phyloP scores from a whole-genome alignment of 768 basidiomycete species.

The Pulveroboletus sp. region DNA sequence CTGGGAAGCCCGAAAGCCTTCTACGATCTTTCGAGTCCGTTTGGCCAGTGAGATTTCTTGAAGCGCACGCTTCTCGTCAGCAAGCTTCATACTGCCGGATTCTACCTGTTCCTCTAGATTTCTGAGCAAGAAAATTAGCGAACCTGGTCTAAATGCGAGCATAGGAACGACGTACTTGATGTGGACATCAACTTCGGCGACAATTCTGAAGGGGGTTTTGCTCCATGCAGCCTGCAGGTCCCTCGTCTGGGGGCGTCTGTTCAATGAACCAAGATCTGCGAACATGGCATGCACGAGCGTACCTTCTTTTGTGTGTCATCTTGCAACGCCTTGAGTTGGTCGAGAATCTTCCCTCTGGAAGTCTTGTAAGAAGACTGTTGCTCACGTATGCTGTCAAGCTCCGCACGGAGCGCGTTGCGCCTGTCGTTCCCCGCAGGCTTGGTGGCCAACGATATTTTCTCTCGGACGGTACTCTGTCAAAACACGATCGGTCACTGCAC shows the following conservation, averaged over 20 bases:
- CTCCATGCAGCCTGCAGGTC: constrained; percentile 77
- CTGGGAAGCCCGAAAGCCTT: constrained; percentile 76
- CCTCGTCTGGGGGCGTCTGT: constrained; percentile 54
- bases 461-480: constrained; percentile 59
- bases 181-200: constrained; percentile 81
- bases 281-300: neutral
- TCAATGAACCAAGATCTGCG: neutral
- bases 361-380: constrained; percentile 76
- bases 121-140: constrained; percentile 36
- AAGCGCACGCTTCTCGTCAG: constrained; percentile 94
- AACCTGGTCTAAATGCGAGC: neutral
- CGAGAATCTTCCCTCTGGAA: constrained; percentile 63
- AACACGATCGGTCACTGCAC: neutral
- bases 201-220: constrained; percentile 76
- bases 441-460: constrained; percentile 64
- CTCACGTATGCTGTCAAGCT: constrained; percentile 74
- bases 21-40: constrained; percentile 69
- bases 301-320: constrained; percentile 84
- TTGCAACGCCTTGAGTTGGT: constrained; percentile 75
- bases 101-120: constrained; percentile 87
- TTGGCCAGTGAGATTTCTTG: constrained; percentile 75
- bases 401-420: constrained; percentile 64
- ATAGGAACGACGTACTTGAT: constrained; percentile 57
- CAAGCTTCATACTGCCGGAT: constrained; percentile 85
- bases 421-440: constrained; percentile 67